These are phyloP conservation scores for Sequoiadendron giganteum DNA, from an alignment of 75 land plant genomes.

Conservation along the genomic window DNA sequence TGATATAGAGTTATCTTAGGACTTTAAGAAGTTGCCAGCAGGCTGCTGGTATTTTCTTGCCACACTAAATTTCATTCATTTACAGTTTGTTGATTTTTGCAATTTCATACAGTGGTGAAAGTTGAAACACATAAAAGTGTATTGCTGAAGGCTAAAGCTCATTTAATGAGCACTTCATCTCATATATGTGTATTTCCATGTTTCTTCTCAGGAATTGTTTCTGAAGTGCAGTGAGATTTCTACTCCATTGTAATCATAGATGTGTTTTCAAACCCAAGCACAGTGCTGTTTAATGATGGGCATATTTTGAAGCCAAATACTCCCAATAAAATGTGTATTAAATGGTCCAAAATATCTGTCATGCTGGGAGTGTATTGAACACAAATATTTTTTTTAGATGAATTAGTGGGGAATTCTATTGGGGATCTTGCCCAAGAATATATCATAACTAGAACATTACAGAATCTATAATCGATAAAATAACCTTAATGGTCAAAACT, in stretches of 20 bases:
- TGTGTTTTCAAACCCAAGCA: background rate
- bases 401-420: no score
- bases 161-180: background rate
- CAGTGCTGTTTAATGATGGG: background rate
- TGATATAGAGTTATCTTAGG: background rate
- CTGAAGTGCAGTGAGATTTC: background rate
- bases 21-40: background rate
- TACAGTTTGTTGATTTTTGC: background rate
- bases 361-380: background rate
- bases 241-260: background rate
- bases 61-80: background rate
- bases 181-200: background rate
- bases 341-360: background rate
- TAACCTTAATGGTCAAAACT: no score
- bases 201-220: background rate
- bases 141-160: background rate
- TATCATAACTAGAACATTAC: no score
- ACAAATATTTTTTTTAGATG: background rate
- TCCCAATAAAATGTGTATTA: background rate
- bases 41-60: background rate
- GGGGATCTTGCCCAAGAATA: no score
- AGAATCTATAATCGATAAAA: no score
- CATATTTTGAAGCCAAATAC: background rate
- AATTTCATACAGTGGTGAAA: background rate
- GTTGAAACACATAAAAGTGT: background rate